These are phyloP conservation scores for Polysphondylium violaceum DNA, from an alignment of 78 protist genomes.

Conservation along the genomic window DNA sequence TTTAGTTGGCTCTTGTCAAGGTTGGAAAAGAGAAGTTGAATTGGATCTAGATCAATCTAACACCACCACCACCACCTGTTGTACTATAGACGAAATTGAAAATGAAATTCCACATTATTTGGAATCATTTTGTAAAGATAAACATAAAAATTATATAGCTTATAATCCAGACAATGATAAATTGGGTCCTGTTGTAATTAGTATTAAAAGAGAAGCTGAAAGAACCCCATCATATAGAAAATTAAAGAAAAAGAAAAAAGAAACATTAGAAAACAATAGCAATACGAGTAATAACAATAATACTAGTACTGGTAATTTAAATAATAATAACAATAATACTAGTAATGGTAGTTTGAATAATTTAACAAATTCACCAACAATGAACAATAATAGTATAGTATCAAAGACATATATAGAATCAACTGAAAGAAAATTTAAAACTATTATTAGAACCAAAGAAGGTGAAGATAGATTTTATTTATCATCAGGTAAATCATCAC, in stretches of 20 bases:
- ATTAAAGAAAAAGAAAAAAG: constrained; percentile 46
- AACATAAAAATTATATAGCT: constrained; percentile 56
- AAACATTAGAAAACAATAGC: constrained; percentile 6
- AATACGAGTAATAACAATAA: no score
- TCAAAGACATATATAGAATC: constrained; percentile 11
- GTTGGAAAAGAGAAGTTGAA: constrained; percentile 63
- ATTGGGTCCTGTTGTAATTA: constrained; percentile 61
- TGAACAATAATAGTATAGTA: not conserved
- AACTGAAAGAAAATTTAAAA: constrained; percentile 63
- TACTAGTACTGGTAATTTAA: no score
- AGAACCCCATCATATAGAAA: constrained; percentile 30
- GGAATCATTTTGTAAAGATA: constrained; percentile 35
- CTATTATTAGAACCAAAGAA: constrained; percentile 54
- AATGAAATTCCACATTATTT: constrained; percentile 63
- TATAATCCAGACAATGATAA: constrained; percentile 14
- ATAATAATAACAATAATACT: not conserved
- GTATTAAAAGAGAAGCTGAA: constrained; percentile 66
- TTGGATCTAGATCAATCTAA: not conserved
- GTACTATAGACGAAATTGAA: constrained; percentile 48
- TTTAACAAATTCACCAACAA: not conserved
- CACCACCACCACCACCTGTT: not conserved
- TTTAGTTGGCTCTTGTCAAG: not conserved
- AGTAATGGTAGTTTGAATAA: not conserved
- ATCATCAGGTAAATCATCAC: constrained; percentile 65
- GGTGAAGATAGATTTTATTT: constrained; percentile 74